These are phyloP conservation scores for Thymus quinquecostatus DNA, from an alignment of 257 asterid genomes.

Conservation along the genomic window DNA sequence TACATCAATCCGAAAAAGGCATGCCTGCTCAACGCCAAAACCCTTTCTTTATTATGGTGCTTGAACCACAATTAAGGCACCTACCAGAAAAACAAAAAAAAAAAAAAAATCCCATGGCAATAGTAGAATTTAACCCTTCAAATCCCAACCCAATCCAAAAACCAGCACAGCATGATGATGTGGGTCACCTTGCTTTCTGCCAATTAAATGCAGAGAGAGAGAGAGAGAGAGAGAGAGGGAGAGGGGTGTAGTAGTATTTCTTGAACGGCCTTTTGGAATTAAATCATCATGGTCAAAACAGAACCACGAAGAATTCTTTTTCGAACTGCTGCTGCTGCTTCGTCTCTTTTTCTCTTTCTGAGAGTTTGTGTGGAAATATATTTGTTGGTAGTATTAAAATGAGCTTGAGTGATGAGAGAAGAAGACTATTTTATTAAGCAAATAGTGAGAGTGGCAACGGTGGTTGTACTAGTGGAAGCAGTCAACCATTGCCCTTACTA, in stretches of 20 bases:
- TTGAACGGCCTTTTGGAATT: slow-evolving; percentile 23
- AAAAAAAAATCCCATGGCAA: slow-evolving; percentile 13
- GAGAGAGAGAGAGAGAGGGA: slow-evolving; percentile 30
- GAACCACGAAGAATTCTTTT: slow-evolving; percentile 9
- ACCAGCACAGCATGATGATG: slow-evolving; percentile 26
- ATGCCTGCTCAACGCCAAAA: not conserved
- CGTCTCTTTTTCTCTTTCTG: not conserved
- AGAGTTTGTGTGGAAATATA: not conserved
- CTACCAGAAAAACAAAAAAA: slow-evolving; percentile 8
- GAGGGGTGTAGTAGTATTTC: not conserved
- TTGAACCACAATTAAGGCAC: slow-evolving; percentile 34
- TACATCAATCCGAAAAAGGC: slow-evolving; percentile 18
- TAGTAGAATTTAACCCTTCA: slow-evolving; percentile 21
- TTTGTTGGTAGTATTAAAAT: not conserved
- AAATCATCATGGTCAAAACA: slow-evolving; percentile 33
- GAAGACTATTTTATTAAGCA: not conserved
- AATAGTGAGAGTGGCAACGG: slow-evolving; percentile 2
- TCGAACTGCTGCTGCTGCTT: slow-evolving; percentile 7
- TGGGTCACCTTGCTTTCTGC: slow-evolving; percentile 37
- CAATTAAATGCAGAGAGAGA: slow-evolving; percentile 40
- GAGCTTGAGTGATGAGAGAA: not conserved
- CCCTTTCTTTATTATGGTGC: slow-evolving; percentile 18
- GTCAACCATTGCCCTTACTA: slow-evolving; percentile 26
- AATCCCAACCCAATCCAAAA: slow-evolving; percentile 26
- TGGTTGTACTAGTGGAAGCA: slow-evolving; percentile 31